Conservation (phyloP, 2,329 filamentous ascomycete genomes). For the Colletotrichum scovillei region DNA sequence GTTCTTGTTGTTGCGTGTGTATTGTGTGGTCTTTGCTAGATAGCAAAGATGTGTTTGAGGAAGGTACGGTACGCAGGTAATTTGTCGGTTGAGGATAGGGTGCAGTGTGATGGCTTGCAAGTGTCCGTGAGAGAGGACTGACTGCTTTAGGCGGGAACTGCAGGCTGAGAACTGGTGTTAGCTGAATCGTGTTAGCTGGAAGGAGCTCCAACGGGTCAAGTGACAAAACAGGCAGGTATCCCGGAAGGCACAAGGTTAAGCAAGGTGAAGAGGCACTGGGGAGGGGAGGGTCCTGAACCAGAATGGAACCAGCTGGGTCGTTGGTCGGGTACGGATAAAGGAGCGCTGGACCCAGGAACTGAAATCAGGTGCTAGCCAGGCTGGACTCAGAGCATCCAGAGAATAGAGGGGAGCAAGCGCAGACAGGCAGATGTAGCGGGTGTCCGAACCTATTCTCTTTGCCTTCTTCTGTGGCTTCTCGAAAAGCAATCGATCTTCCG, state of each 20-base stretch:
- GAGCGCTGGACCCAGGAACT: neutral
- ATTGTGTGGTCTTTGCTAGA: neutral
- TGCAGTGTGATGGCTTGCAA: neutral
- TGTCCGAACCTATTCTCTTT: neutral
- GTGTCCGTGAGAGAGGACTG: slow-evolving; percentile 8
- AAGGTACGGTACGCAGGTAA: neutral
- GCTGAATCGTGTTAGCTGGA: slow-evolving; percentile 31
- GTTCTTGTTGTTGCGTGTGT: neutral
- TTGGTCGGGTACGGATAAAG: slow-evolving; percentile 2
- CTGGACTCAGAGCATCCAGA: too few relatives aligned
- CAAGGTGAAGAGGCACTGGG: slow-evolving; percentile 16
- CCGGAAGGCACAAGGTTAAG: slow-evolving; percentile 23
- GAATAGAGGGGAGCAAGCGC: neutral
- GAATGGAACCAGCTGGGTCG: slow-evolving; percentile 9
- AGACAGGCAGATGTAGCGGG: neutral
- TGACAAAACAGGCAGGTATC: slow-evolving; percentile 32
- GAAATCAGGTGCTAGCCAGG: neutral
- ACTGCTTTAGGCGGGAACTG: neutral
- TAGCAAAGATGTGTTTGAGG: neutral
- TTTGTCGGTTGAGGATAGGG: neutral
- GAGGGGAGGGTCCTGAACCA: slow-evolving; percentile 26
- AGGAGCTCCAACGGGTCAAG: slow-evolving; percentile 33
- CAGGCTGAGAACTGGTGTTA: slow-evolving; percentile 18
- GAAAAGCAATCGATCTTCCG: slow-evolving; percentile 3
- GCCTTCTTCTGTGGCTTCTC: slow-evolving; percentile 13